These are phyloP conservation scores for Penicillium corylophilum DNA, from an alignment of 2,329 filamentous ascomycete genomes.

Conservation along the genomic window DNA sequence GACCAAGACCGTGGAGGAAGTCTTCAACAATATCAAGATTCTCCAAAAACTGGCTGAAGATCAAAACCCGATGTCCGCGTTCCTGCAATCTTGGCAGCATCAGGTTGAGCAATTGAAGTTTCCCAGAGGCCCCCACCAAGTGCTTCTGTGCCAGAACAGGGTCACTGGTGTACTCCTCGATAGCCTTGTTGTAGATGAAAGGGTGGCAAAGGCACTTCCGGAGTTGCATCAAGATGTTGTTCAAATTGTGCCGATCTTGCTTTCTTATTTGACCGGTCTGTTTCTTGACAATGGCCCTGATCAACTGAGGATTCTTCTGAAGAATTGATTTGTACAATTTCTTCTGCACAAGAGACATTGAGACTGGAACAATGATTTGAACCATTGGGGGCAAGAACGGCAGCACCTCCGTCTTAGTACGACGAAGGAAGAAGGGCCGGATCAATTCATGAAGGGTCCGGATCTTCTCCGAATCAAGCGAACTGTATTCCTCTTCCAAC, in stretches of 20 bases:
- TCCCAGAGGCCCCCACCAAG: constrained; percentile 85
- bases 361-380: constrained; percentile 93
- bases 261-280: constrained; percentile 62
- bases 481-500: constrained; percentile 72
- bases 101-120: constrained; percentile 77
- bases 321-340: constrained; percentile 93
- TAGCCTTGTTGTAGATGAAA: constrained; percentile 85
- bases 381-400: constrained; percentile 90
- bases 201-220: constrained; percentile 94
- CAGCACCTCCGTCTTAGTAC: constrained; percentile 87
- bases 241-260: constrained; percentile 75
- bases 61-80: constrained; percentile 82
- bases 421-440: constrained; percentile 66
- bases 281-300: constrained; percentile 76
- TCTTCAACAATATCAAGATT: constrained; percentile 91
- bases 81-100: constrained; percentile 85
- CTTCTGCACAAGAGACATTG: constrained; percentile 91
- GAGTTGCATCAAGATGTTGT: constrained; percentile 93
- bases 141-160: constrained; percentile 68
- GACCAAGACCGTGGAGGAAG: constrained; percentile 73
- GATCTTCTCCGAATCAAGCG: constrained; percentile 81
- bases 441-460: constrained; percentile 79
- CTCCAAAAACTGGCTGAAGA: constrained; percentile 91
- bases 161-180: constrained; percentile 75
- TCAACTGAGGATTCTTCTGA: constrained; percentile 82